Conservation (phyloP, 441 rosid species). For the Euphorbia schlechtendalii region DNA sequence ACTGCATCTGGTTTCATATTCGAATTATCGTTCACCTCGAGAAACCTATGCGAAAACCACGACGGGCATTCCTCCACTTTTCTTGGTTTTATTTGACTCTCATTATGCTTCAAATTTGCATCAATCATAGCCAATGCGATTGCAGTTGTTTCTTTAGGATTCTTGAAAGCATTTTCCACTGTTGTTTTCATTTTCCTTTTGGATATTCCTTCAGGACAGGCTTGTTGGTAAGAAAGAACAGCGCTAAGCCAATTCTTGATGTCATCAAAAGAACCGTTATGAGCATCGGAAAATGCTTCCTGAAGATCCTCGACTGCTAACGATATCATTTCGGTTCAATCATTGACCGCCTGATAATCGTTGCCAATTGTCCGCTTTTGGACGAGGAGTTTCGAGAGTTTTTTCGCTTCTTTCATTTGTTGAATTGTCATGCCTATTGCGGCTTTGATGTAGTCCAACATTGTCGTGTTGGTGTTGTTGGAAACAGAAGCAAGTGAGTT, state of each 20-base stretch:
- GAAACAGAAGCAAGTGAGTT: not conserved
- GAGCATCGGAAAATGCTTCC: not conserved
- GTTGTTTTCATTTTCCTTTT: not conserved
- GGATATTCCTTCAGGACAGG: slow-evolving; percentile 10
- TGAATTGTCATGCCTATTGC: not conserved
- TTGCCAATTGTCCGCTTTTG: not conserved
- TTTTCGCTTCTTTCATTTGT: not conserved
- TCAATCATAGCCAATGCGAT: slow-evolving; percentile 15
- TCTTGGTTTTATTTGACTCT: not conserved
- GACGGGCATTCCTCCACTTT: not conserved
- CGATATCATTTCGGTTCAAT: slow-evolving; percentile 12
- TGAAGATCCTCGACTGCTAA: slow-evolving; percentile 11
- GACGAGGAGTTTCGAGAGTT: not conserved
- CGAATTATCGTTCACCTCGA: not conserved
- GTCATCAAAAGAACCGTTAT: not conserved
- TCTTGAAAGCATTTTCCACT: not conserved
- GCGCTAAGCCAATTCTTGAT: slow-evolving; percentile 18
- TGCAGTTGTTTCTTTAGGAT: slow-evolving; percentile 2
- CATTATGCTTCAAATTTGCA: too few species aligned
- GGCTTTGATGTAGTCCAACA: not conserved
- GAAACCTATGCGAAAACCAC: slow-evolving; percentile 2
- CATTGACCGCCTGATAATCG: slow-evolving; percentile 8
- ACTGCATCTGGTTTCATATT: slow-evolving; percentile 12
- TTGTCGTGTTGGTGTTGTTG: not conserved
- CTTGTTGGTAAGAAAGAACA: slow-evolving; percentile 11